Evolutionary conservation across 106 monocot species (phyloP).

Genomic region (Agapanthus africanus): DNA sequence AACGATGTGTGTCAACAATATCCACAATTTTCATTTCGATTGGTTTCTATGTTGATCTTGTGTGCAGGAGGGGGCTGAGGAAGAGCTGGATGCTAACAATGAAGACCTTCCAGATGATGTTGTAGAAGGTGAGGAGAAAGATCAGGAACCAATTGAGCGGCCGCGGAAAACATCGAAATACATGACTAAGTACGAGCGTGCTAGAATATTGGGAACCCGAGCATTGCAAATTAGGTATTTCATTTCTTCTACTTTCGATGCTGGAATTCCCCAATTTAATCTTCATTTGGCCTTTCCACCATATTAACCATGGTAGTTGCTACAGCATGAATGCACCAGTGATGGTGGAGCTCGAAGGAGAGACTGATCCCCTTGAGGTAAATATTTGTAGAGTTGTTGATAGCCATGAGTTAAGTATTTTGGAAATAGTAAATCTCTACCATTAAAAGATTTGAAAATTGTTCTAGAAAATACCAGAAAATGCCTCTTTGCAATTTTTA

Average conservation of each 20-base stretch:
- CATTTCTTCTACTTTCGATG: background rate
- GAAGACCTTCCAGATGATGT: conserved; percentile 66
- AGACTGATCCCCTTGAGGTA: conserved; percentile 71
- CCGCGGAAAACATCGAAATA: conserved; percentile 67
- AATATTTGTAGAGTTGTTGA: background rate
- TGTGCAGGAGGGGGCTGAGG: conserved; percentile 77
- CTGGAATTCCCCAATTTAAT: background rate
- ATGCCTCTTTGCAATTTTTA: too few relatives aligned
- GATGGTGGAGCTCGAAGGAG: conserved; percentile 84
- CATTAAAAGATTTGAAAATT: too few relatives aligned
- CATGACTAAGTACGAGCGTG: conserved; percentile 82
- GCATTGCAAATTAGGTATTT: conserved; percentile 72
- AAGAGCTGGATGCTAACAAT: conserved; percentile 62
- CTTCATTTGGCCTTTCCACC: background rate
- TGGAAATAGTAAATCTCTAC: background rate
- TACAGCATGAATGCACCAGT: conserved; percentile 87
- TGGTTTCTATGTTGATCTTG: background rate
- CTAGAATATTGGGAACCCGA: conserved; percentile 73
- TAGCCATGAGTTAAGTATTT: background rate
- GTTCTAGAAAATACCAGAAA: too few relatives aligned
- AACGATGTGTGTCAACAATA: too few relatives aligned
- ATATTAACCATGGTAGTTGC: background rate
- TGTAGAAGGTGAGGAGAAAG: conserved; percentile 49
- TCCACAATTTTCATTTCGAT: too few relatives aligned
- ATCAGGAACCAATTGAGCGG: conserved; percentile 32